phyloP scores from a whole-genome alignment of 1,139 yeast genomes.

The Saccharomyces hybrid region DNA sequence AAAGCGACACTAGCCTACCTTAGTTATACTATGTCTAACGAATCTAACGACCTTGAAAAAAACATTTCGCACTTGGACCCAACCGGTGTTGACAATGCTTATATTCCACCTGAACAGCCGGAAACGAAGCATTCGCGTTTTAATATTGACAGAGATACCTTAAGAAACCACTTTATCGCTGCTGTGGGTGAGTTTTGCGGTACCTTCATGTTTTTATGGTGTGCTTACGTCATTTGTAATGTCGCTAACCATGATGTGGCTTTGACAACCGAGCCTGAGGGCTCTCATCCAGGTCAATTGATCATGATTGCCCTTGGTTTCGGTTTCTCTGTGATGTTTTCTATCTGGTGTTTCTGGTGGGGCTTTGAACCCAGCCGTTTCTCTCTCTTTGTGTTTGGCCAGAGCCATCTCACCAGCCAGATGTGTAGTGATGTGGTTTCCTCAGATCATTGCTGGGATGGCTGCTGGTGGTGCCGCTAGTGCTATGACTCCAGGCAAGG shows the following conservation, averaged over 20 bases:
- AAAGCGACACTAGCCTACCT: not conserved
- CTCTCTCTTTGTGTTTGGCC: constrained; percentile 58
- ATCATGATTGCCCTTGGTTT: constrained; percentile 79
- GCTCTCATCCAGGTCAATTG: constrained; percentile 56
- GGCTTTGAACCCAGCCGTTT: constrained; percentile 82
- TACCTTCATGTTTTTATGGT: constrained; percentile 73
- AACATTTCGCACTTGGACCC: not conserved
- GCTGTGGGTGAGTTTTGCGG: constrained; percentile 68
- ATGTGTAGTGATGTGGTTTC: constrained; percentile 52
- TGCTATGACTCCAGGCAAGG: constrained; percentile 76
- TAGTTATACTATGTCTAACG: not conserved
- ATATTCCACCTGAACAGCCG: not conserved
- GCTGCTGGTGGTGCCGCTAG: constrained; percentile 85
- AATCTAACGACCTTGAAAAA: not conserved
- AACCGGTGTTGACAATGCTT: not conserved
- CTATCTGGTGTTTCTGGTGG: constrained; percentile 77
- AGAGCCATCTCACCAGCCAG: constrained; percentile 67
- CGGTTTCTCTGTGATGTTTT: constrained; percentile 74
- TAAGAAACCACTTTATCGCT: constrained; percentile 46
- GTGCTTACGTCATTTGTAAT: constrained; percentile 75
- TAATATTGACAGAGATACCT: constrained; percentile 25
- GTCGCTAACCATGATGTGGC: constrained; percentile 62
- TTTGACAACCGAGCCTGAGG: constrained; percentile 32
- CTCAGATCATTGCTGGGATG: constrained; percentile 80
- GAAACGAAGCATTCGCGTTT: constrained; percentile 1